Evolutionary conservation across 2,329 filamentous ascomycete genomes (phyloP), one percentile per base, ranked within the genome.

Genomic region (Colletotrichum godetiae): DNA sequence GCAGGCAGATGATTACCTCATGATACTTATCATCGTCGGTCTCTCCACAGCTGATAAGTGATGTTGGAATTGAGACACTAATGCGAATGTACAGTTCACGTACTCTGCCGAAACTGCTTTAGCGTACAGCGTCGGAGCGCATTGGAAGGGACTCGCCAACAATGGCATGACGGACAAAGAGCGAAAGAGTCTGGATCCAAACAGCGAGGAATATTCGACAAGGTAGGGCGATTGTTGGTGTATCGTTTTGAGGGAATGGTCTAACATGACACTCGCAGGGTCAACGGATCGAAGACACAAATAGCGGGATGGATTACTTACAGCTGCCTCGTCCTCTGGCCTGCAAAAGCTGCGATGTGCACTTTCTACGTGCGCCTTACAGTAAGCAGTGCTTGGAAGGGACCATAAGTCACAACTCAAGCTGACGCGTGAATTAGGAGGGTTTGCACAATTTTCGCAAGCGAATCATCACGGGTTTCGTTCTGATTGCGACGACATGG

Each of bases 151-250:
- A 0, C 80, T 91, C 2, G 88, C 89, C 27, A 91, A 91, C 75
- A 89, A 89, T 76, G 80, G 84, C 70, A 90, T 92, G 88, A 87
- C 88, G 2, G 81, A 86, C 11, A 84, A 83, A 31, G 78, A 89
- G 74, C 85, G 90, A 13, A 79, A 76, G 6, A 79, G 81, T 0
- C 80, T 92, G 13, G 81, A 82, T 2, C 82, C 86, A 0, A 72
- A 81, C 12, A 85, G 84, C 13, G 77, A 82, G 15, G 88, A 90
- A 77, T 90, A 86, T 75, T 77, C 78, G 2, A 46, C 80, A 37
- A 81, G 83, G 82, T 83, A 56, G 19, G 35, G 42, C 5, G n/a
- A 13, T 4, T 1, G 4, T 19, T 5, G 24, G 1, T 10, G 31
- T 2, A 1, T n/a, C 22, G 67, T 3, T 27, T 52, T 24, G 22